Conservation (phyloP, 345 rosid genomes). For the Noccaea caerulescens region DNA sequence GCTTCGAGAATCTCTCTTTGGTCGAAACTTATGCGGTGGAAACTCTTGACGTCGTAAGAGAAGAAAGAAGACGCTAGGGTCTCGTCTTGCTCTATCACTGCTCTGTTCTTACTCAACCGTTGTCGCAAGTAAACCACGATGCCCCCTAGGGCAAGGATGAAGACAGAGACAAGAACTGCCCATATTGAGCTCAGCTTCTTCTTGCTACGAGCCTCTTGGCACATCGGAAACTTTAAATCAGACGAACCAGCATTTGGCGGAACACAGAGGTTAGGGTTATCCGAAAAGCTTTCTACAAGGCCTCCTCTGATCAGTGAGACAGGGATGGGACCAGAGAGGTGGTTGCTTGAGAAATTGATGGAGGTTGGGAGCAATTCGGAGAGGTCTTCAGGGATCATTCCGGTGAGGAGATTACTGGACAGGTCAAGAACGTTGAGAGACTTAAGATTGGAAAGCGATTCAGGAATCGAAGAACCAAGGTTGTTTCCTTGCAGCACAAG, state of each 20-base stretch:
- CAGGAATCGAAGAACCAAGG: conserved; percentile 67
- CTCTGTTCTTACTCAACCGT: conserved; percentile 51
- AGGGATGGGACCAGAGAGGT: conserved; percentile 87
- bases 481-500: conserved; percentile 72
- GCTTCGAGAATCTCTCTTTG: conserved; percentile 74
- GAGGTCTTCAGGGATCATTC: conserved; percentile 73
- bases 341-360: conserved; percentile 75
- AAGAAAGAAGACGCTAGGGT: conserved; percentile 63
- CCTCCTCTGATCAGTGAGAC: conserved; percentile 68
- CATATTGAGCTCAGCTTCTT: conserved; percentile 63
- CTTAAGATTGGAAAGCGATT: conserved; percentile 67
- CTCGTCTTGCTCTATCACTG: conserved; percentile 62
- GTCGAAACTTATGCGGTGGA: conserved; percentile 76
- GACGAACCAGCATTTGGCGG: conserved; percentile 55
- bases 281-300: conserved; percentile 75
- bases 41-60: conserved; percentile 76
- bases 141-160: conserved; percentile 57
- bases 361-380: conserved; percentile 70
- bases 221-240: conserved; percentile 56
- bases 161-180: conserved; percentile 62
- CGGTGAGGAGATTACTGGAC: conserved; percentile 71
- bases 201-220: conserved; percentile 51
- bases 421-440: conserved; percentile 88
- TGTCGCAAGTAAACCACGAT: conserved; percentile 65
- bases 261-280: conserved; percentile 84